Evolutionary conservation across 148 eudicot genomes (phyloP).

Genomic region (Oxyria digyna): DNA sequence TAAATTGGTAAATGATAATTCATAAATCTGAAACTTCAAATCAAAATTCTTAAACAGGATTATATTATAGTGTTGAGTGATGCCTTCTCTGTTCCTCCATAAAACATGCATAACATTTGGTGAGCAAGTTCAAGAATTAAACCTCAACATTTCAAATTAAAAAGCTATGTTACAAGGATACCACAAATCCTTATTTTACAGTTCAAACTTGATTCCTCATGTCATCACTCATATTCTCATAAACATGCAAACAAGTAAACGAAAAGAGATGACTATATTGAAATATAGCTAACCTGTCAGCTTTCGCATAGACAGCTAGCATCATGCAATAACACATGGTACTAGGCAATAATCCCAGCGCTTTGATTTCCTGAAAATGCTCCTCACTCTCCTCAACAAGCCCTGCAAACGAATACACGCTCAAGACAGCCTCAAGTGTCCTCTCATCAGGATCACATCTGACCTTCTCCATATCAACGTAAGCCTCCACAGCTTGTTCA

Average conservation of each 20-base stretch:
- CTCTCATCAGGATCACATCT: conserved; percentile 73
- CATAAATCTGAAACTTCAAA: neutral
- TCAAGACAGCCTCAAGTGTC: conserved; percentile 83
- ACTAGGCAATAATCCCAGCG: conserved; percentile 65
- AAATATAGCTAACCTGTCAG: conserved; percentile 49
- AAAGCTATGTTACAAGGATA: neutral
- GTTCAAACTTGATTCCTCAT: neutral
- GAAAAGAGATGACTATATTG: neutral
- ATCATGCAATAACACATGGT: conserved; percentile 95
- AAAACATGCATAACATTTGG: neutral
- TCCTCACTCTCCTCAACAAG: conserved; percentile 84
- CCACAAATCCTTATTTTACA: neutral
- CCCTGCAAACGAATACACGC: conserved; percentile 85
- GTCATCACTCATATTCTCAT: neutral
- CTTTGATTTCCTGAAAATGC: conserved; percentile 83
- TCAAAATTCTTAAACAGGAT: neutral
- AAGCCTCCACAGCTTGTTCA: conserved; percentile 77
- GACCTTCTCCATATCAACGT: conserved; percentile 79
- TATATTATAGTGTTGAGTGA: neutral
- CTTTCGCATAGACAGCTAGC: conserved; percentile 77
- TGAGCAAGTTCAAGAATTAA: neutral
- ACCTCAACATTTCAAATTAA: neutral
- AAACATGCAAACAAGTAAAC: neutral
- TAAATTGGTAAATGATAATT: neutral
- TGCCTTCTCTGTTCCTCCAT: neutral